Evolutionary conservation across 1,139 yeast genomes (phyloP).

Genomic region (Candida smagusa): DNA sequence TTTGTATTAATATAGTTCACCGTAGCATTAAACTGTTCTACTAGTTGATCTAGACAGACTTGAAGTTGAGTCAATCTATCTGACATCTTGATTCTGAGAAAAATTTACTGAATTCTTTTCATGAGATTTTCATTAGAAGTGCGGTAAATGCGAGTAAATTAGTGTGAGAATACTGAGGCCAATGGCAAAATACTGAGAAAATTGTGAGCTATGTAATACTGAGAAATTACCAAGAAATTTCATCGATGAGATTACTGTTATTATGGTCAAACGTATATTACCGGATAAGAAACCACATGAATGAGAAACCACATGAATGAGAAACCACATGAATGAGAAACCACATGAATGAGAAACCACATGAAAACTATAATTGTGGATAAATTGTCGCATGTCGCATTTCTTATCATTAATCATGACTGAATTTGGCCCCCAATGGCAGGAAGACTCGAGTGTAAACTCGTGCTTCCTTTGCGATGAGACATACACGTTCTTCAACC

Average conservation of each 20-base stretch:
- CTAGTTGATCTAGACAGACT: constrained; percentile 84
- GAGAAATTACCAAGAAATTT: too few species aligned
- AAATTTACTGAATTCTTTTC: background rate
- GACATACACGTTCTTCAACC: constrained; percentile 59
- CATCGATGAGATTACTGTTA: too few species aligned
- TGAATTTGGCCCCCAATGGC: constrained; percentile 50
- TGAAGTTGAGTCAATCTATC: constrained; percentile 93
- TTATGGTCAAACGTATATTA: too few species aligned
- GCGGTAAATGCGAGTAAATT: background rate
- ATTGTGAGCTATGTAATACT: too few species aligned
- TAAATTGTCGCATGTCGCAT: background rate
- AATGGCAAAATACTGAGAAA: too few species aligned
- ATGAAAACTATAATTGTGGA: constrained; percentile 1
- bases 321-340: too few species aligned
- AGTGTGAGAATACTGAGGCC: background rate
- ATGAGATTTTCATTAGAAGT: background rate
- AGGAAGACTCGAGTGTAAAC: constrained; percentile 60
- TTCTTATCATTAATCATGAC: constrained; percentile 1
- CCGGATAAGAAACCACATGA: too few species aligned
- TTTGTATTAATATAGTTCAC: constrained; percentile 72
- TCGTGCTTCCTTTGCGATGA: constrained; percentile 63
- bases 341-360: too few species aligned
- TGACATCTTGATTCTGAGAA: constrained; percentile 40
- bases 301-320: too few species aligned
- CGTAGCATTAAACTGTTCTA: constrained; percentile 90